Evolutionary conservation across 495 filamentous ascomycete species (phyloP).

Genomic region (Penicillium turbatum): DNA sequence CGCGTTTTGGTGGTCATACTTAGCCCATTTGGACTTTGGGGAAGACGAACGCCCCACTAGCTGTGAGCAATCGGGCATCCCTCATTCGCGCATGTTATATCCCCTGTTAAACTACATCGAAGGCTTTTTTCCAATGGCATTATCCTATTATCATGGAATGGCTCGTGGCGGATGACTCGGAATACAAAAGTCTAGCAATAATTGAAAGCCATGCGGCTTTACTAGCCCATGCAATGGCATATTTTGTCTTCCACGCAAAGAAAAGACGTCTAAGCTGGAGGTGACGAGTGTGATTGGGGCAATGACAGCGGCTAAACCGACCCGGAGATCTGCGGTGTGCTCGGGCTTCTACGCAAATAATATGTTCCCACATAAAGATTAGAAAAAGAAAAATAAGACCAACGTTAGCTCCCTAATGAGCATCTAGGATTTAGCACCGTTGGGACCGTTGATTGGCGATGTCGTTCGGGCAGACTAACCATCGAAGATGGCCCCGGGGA

Average conservation of each 20-base stretch:
- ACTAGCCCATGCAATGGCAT: background rate
- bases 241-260: background rate
- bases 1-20: constrained; percentile 5
- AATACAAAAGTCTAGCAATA: background rate
- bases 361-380: too few relatives aligned
- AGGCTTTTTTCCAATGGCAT: background rate
- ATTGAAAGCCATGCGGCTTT: background rate
- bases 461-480: constrained; percentile 12
- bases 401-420: background rate
- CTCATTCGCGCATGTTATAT: constrained; percentile 17
- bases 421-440: background rate
- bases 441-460: constrained; percentile 14
- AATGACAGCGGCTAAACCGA: background rate
- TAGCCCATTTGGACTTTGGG: constrained; percentile 1
- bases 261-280: background rate
- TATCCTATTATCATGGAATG: background rate
- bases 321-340: constrained; percentile 2
- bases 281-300: constrained; percentile 1
- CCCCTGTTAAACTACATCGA: constrained; percentile 6
- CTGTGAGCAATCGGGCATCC: constrained; percentile 10
- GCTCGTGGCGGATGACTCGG: background rate
- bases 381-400: background rate
- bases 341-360: background rate
- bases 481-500: background rate
- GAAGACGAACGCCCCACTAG: constrained; percentile 18